Base-by-base conservation (phyloP, 1,139 yeast genomes). In the Petasospora rhodanensis region DNA sequence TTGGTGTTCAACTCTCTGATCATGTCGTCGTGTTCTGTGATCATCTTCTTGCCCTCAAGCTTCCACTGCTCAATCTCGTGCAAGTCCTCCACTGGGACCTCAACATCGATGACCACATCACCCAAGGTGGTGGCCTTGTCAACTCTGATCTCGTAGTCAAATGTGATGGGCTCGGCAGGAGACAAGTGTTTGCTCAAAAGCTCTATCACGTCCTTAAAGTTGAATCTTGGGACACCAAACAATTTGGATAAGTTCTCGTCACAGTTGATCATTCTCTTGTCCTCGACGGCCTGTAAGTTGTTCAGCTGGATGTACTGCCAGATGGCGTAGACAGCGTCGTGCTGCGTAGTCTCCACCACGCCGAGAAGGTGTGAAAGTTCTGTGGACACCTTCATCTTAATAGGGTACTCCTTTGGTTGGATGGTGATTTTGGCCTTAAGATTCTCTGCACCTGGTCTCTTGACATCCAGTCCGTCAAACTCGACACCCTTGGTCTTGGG, bases 251-350 rank as follows among this genome's bases (percentile, higher is more conserved):
- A 66, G 5, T 76, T 66, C 14, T 69, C 79, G 55, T 91, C 96
- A 35, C 89, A 71, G 53, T 78, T 76, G 32, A 85, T 68, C 15
- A 73, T 56, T 23, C 76, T 63, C 48, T 68, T 70, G 50, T 73
- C 84, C 30, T 69, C 73, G 5, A 59, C 55, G 27, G 72, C 75
- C 44, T 73, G 77, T 45, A 86, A 65, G 43, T 79, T 76, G 52
- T 83, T 83, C 59, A 74, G 74, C 51, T 83, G 79, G 34, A 84
- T 81, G 56, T 91, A 91, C 58, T 85, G 91, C 89, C 96, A 91
- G 33, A 91, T 64, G 17, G 79, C 76, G 48, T 79, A 85, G 18
- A 91, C 76, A 24, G 93, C 81, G 38, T 85, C 96, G 39, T 91
- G 91, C 55, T 87, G 87, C 6, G 94, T 79, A 27, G 84, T 79